Evolutionary conservation across 805 yeast genomes (phyloP).

Genomic region (Zygosaccharomyces gambellarensis): DNA sequence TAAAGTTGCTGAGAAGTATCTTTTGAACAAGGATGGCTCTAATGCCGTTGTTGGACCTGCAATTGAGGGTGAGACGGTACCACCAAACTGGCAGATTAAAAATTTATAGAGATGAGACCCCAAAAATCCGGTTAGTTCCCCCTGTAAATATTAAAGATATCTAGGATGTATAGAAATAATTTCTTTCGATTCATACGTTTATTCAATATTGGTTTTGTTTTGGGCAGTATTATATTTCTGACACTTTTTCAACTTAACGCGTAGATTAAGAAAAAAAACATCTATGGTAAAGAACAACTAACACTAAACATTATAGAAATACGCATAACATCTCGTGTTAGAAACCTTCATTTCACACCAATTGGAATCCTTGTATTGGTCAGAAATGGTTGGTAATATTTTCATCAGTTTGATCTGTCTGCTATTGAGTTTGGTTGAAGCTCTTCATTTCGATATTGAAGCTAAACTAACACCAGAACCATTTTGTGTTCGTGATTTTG

Average conservation of each 20-base stretch:
- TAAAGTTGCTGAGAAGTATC: constrained; percentile 62
- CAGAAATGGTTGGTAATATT: background rate
- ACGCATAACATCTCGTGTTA: background rate
- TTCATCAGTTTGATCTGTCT: constrained; percentile 5
- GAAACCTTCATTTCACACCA: background rate
- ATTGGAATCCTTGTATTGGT: background rate
- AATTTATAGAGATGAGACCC: constrained; percentile 17
- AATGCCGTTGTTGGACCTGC: constrained; percentile 23
- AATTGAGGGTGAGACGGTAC: constrained; percentile 11
- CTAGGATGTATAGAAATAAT: background rate
- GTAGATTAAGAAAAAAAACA: background rate
- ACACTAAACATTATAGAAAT: constrained; percentile 3
- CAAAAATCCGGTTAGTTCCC: constrained; percentile 6
- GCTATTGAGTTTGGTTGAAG: constrained; percentile 18
- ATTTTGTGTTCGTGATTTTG: constrained; percentile 89
- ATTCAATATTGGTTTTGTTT: background rate
- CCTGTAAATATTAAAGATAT: background rate
- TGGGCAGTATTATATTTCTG: background rate
- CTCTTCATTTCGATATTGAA: constrained; percentile 50
- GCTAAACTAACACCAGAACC: constrained; percentile 48
- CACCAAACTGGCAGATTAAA: constrained; percentile 21
- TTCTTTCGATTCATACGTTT: background rate
- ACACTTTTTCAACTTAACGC: constrained; percentile 1
- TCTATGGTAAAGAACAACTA: constrained; percentile 2
- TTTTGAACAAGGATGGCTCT: constrained; percentile 11